Evolutionary conservation across 1,139 yeast genomes (phyloP).

Genomic region (Kazachstania sp.): DNA sequence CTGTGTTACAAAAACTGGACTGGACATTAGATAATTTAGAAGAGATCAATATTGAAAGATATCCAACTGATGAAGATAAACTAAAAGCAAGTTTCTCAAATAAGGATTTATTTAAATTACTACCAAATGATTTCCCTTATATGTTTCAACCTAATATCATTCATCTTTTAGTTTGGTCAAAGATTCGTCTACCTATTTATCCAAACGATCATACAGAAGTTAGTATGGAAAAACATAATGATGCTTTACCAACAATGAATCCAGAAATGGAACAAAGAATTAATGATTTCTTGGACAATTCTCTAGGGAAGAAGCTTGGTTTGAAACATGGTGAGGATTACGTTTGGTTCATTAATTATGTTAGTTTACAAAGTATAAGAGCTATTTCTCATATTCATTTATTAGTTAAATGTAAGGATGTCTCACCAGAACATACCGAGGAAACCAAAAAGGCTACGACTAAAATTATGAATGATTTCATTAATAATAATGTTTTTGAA

Average conservation of each 20-base stretch:
- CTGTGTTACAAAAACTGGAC: constrained; percentile 14
- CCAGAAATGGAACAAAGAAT: constrained; percentile 11
- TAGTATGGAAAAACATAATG: constrained; percentile 2
- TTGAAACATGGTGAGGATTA: constrained; percentile 12
- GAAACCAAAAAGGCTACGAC: not conserved
- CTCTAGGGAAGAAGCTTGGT: constrained; percentile 11
- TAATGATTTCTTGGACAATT: constrained; percentile 14
- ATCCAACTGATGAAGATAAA: constrained; percentile 13
- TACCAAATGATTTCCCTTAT: constrained; percentile 37
- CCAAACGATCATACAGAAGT: constrained; percentile 12
- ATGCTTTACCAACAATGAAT: constrained; percentile 10
- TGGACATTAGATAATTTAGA: constrained; percentile 20
- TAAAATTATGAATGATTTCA: not conserved
- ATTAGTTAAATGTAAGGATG: constrained; percentile 30
- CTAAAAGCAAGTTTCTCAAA: constrained; percentile 12
- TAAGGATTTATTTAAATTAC: constrained; percentile 17
- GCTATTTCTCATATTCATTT: constrained; percentile 56
- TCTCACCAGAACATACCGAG: not conserved
- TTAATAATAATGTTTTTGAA: not conserved
- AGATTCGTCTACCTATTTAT: constrained; percentile 34
- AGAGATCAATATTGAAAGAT: constrained; percentile 11
- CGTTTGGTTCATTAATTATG: constrained; percentile 58
- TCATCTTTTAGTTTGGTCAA: constrained; percentile 38
- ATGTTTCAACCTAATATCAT: constrained; percentile 31
- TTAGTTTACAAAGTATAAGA: constrained; percentile 50